A percentile compares a stretch with the other conserved stretches of the same genome.
Conservation (phyloP, 371 early-diverging fungal genomes). For the Dichotomocladium elegans region DNA sequence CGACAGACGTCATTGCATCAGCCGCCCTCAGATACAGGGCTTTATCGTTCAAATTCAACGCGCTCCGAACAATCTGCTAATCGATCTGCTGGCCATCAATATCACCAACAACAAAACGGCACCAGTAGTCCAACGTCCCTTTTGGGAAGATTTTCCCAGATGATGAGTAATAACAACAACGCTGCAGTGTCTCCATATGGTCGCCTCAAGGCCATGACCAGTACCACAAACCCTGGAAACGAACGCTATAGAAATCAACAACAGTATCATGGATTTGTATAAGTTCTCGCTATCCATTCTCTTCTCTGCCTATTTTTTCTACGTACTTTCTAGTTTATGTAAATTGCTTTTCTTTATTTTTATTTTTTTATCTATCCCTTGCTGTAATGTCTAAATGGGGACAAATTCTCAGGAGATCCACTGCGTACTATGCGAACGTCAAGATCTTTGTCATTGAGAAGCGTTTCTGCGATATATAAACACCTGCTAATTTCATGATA, state of each 20-base stretch:
- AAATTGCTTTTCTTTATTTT: not conserved
- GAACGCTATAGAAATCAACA: not conserved
- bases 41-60: not conserved
- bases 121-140: too few species aligned
- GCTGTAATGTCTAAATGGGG: too few species aligned
- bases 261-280: conserved; percentile 6
- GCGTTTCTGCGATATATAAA: too few species aligned
- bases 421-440: too few species aligned
- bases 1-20: not conserved
- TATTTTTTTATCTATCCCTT: not conserved
- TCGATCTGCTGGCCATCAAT: too few species aligned
- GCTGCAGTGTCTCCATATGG: conserved; percentile 10
- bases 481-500: too few species aligned
- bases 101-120: conserved; percentile 10
- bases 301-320: not conserved
- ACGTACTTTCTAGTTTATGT: not conserved
- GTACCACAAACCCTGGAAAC: not conserved
- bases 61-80: conserved; percentile 10
- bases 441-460: too few species aligned
- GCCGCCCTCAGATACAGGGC: not conserved
- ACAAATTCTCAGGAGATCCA: too few species aligned
- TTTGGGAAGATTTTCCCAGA: conserved; percentile 33
- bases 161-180: conserved; percentile 17
- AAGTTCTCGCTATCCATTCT: not conserved
- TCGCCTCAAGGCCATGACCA: conserved; percentile 5